These are phyloP conservation scores for Eutypella sp. DNA, from an alignment of 2,329 filamentous ascomycete species.

Conservation along the genomic window DNA sequence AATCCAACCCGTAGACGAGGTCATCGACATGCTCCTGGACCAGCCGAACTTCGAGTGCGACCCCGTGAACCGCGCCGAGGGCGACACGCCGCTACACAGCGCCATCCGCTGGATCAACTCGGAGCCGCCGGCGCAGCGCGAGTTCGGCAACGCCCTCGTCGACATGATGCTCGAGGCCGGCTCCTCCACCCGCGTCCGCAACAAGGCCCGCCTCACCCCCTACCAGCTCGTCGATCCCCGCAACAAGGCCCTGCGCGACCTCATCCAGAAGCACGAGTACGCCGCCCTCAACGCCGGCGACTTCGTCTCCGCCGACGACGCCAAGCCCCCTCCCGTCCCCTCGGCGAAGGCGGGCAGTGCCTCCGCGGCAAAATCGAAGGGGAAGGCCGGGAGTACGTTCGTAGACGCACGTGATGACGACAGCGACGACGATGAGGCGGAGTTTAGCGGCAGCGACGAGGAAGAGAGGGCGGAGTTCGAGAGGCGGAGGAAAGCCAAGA, in stretches of 20 bases:
- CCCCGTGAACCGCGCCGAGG: slow-evolving; percentile 63
- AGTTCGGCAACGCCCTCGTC: slow-evolving; percentile 62
- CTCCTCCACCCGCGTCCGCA: slow-evolving; percentile 51
- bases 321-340: too few species aligned
- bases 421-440: slow-evolving; percentile 49
- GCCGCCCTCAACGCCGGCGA: slow-evolving; percentile 53
- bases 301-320: slow-evolving; percentile 39
- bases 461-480: slow-evolving; percentile 61
- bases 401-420: slow-evolving; percentile 19
- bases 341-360: slow-evolving; percentile 6
- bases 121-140: slow-evolving; percentile 57
- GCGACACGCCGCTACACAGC: slow-evolving; percentile 75
- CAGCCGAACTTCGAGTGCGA: slow-evolving; percentile 84
- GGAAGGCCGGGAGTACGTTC: slow-evolving; percentile 13
- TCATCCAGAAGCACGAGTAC: slow-evolving; percentile 69
- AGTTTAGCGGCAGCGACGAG: slow-evolving; percentile 61
- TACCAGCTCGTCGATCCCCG: slow-evolving; percentile 68
- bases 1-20: too few species aligned
- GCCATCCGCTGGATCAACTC: slow-evolving; percentile 73
- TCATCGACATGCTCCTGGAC: slow-evolving; percentile 78
- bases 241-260: slow-evolving; percentile 55
- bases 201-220: slow-evolving; percentile 69
- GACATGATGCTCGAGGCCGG: slow-evolving; percentile 82
- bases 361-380: slow-evolving; percentile 11
- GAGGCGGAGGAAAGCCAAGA: slow-evolving; percentile 35